Evolutionary conservation across 495 filamentous ascomycete genomes (phyloP), one percentile per base, ranked within the genome.

Genomic region (Mycothermus thermophilus): DNA sequence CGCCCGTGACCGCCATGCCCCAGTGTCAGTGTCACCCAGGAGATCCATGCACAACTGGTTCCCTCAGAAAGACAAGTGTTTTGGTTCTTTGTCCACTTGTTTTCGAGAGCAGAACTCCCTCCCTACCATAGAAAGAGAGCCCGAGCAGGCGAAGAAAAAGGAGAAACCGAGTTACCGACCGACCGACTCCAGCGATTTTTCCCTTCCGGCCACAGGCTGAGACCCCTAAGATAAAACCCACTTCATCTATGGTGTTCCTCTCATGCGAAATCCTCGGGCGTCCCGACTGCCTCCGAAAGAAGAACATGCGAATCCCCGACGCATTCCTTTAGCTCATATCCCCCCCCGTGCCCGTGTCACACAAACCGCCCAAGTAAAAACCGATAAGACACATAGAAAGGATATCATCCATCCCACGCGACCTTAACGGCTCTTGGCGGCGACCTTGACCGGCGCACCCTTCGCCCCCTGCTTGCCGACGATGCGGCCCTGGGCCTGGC

Each of bases 381-480:
- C n/a, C n/a, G n/a, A n/a, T n/a, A n/a, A n/a, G n/a, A n/a, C n/a
- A n/a, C n/a, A n/a, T n/a, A n/a, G n/a, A n/a, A n/a, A n/a, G n/a
- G n/a, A n/a, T n/a, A n/a, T n/a, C n/a, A n/a, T n/a, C n/a, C n/a
- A n/a, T n/a, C n/a, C n/a, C n/a, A n/a, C n/a, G n/a, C n/a, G n/a
- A n/a, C n/a, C 40, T 84, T 86, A 97, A 71, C 87, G 87, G 64
- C 69, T 75, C 60, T 79, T 87, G 65, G 83, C 80, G 54, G 76
- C 70, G 43, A 83, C 77, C 80, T 96, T 96, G 48, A 64, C 62
- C 47, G 75, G 74, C 51, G 86, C 75, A 49, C 92, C 90, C 75
- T 90, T 93, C 21, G 84, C 83, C 47, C 85, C 85, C 75, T 93
- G 85, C 80, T 99, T 99, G 71, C 83, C 81, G 60, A 76, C 71